Evolutionary conservation across 768 basidiomycete species (phyloP).

Genomic region (Agaricus bisporus): DNA sequence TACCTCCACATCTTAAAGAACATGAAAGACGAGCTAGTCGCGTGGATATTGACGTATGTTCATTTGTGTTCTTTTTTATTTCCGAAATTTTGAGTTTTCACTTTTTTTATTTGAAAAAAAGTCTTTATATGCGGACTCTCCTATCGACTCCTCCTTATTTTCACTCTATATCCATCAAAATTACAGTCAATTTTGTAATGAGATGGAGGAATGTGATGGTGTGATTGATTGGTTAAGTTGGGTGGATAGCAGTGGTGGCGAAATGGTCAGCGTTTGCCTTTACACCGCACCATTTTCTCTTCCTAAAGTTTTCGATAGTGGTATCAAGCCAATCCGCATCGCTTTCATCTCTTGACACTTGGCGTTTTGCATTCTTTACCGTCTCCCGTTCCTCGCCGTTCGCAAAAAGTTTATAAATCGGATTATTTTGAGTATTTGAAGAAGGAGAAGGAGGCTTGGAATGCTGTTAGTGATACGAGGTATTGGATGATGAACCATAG

Average conservation of each 20-base stretch:
- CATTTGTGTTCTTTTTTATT: background rate
- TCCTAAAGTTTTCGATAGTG: too few relatives aligned
- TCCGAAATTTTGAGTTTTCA: too few relatives aligned
- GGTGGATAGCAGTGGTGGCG: conserved; percentile 63
- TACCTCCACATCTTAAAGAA: conserved; percentile 53
- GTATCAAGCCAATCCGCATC: conserved; percentile 70
- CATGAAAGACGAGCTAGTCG: conserved; percentile 66
- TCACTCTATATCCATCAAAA: conserved; percentile 93
- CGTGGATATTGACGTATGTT: conserved; percentile 56
- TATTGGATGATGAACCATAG: conserved; percentile 47
- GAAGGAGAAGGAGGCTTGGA: conserved; percentile 54
- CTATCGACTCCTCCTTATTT: conserved; percentile 87
- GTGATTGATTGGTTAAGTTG: conserved; percentile 74
- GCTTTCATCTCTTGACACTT: conserved; percentile 80
- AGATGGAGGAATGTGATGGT: conserved; percentile 66
- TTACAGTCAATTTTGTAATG: conserved; percentile 77
- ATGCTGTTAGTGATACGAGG: conserved; percentile 47
- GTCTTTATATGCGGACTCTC: conserved; percentile 76
- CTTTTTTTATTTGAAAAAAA: conserved; percentile 20
- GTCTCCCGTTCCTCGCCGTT: conserved; percentile 69
- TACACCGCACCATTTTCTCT: too few relatives aligned
- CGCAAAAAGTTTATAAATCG: conserved; percentile 85
- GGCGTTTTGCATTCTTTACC: conserved; percentile 86
- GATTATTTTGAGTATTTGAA: conserved; percentile 68
- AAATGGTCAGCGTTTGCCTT: conserved; percentile 38